Evolutionary conservation across 345 rosid genomes (phyloP), one percentile per base, ranked within the genome.

Genomic region (Arabis hirsuta): DNA sequence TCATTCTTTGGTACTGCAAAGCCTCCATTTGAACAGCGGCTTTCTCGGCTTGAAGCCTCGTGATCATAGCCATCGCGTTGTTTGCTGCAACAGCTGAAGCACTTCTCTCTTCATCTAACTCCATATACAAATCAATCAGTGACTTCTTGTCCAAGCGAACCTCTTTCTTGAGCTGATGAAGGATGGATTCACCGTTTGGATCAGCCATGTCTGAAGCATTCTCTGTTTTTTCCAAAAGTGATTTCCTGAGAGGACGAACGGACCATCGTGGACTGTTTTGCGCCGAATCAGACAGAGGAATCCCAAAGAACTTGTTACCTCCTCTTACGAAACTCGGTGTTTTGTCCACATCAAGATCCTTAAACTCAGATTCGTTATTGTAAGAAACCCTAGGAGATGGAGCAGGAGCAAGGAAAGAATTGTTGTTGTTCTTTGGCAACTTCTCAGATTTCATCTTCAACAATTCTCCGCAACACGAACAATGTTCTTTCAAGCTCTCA

Each of bases 21-120:
- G 99, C 99, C 61, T 95, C 98, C 99, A 95, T 95, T 66, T 91
- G 99, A 55, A 91, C 89, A 6, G 94, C 91, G 0, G 96, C 92
- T 80, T 91, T 91, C 72, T 95, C 96, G 3, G 82, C 89, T 72
- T 95, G 99, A 71, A 95, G 81, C 79, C 96, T 67, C 0, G 96
- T 91, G 73, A 91, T 91, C 96, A 95, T 95, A 24, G 96, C 97
- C 92, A 91, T 91, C 1, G 98, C 96, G 42, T 90, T 89, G 67
- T 88, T 90, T 7, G 98, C 99, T 38, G 92, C 99, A n/a, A 91
- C 82, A 3, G 93, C 88, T 8, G 99, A 90, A 38, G 96, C 96
- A 19, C 73, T 91, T 75, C 96, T 81, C 80, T 95, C 97, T 73
- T 95, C 99, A 14, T 95, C 96, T 50, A 95, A 64, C 77, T 91